phyloP scores from a whole-genome alignment of 805 yeast genomes.

The Wickerhamomyces canadensis region DNA sequence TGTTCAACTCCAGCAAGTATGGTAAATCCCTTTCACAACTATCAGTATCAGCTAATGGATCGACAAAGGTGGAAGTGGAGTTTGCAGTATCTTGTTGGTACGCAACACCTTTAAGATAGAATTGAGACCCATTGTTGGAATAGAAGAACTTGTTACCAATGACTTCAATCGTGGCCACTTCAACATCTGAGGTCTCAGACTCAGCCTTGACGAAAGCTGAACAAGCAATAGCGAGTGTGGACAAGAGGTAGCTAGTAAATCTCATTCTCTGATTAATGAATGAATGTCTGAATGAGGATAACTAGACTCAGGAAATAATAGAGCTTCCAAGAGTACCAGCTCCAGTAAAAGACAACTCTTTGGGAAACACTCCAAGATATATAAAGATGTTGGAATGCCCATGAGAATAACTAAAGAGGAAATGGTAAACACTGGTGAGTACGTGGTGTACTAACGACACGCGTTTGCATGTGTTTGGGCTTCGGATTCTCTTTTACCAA shows the following conservation, averaged over 20 bases:
- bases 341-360: too few species aligned
- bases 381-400: too few species aligned
- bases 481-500: too few species aligned
- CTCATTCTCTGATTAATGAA: slow-evolving; percentile 1
- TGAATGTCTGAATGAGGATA: not conserved
- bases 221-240: not conserved
- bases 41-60: slow-evolving; percentile 61
- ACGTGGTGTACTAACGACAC: too few species aligned
- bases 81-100: slow-evolving; percentile 66
- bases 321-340: too few species aligned
- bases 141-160: slow-evolving; percentile 75
- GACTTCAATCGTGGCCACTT: slow-evolving; percentile 47
- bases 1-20: slow-evolving; percentile 52
- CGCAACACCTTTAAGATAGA: slow-evolving; percentile 73
- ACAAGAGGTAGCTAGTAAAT: slow-evolving; percentile 1
- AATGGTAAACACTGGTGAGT: too few species aligned
- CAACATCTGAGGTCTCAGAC: slow-evolving; percentile 23
- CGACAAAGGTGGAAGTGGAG: slow-evolving; percentile 43
- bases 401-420: too few species aligned
- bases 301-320: too few species aligned
- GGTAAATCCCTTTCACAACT: slow-evolving; percentile 73
- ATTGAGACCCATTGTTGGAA: slow-evolving; percentile 74
- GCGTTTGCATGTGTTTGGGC: too few species aligned
- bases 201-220: slow-evolving; percentile 16
- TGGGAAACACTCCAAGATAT: too few species aligned